phyloP scores from a whole-genome alignment of 805 yeast genomes.

The Yamadazyma endophytica region DNA sequence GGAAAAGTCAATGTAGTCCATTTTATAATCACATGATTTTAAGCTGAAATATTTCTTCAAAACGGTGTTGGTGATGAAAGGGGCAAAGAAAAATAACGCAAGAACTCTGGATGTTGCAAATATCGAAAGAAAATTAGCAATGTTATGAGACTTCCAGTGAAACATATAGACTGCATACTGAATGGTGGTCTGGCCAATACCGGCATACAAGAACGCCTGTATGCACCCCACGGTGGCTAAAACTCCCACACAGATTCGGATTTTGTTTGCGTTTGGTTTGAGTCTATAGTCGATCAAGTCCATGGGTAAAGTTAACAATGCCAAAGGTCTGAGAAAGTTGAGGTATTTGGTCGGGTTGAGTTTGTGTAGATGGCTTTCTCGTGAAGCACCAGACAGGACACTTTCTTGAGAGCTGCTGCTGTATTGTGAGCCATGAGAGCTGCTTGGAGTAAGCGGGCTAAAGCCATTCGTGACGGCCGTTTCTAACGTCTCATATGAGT shows the following conservation, averaged over 20 bases:
- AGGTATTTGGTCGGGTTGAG: background rate
- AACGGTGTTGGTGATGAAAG: conserved; percentile 34
- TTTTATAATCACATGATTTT: conserved; percentile 24
- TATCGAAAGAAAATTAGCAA: conserved; percentile 50
- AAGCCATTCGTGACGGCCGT: too few species aligned
- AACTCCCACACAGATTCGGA: conserved; percentile 33
- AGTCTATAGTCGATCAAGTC: conserved; percentile 12
- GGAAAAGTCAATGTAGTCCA: conserved; percentile 48
- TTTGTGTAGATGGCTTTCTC: too few species aligned
- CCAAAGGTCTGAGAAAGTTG: conserved; percentile 32
- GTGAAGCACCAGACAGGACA: too few species aligned
- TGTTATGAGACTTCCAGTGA: conserved; percentile 47
- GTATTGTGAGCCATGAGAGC: too few species aligned
- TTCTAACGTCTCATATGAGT: too few species aligned
- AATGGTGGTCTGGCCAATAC: conserved; percentile 37
- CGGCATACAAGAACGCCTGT: conserved; percentile 23
- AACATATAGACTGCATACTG: conserved; percentile 50
- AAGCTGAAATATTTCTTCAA: conserved; percentile 24
- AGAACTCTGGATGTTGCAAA: conserved; percentile 38
- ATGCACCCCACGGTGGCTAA: conserved; percentile 40
- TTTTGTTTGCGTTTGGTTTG: conserved; percentile 10
- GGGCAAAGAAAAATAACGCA: conserved; percentile 45
- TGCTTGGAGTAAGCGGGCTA: too few species aligned
- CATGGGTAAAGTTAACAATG: conserved; percentile 48
- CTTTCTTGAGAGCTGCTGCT: too few species aligned